These are phyloP conservation scores for Fomes fomentarius DNA, from an alignment of 1,284 basidiomycete species.

Conservation along the genomic window DNA sequence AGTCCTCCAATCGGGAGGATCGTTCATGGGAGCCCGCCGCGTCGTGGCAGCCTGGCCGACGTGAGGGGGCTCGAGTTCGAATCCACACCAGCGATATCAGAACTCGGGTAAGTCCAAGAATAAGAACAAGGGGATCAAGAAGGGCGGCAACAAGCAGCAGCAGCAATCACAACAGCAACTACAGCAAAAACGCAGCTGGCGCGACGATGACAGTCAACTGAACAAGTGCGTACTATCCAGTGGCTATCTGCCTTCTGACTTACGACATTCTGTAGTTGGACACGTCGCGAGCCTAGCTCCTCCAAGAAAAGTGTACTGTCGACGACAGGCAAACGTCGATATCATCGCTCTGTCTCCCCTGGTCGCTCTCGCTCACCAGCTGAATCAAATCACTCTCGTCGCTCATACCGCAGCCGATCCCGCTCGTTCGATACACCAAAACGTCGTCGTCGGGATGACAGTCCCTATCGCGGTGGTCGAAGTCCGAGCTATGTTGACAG, in stretches of 20 bases:
- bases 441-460: conserved; percentile 53
- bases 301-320: conserved; percentile 18
- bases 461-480: conserved; percentile 41
- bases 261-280: conserved; percentile 32
- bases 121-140: conserved; percentile 37
- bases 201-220: conserved; percentile 61
- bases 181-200: conserved; percentile 55
- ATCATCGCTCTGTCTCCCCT: conserved; percentile 40
- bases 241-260: conserved; percentile 8
- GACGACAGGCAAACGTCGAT: conserved; percentile 29
- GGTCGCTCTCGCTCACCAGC: conserved; percentile 64
- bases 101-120: conserved; percentile 39
- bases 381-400: conserved; percentile 63
- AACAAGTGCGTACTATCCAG: conserved; percentile 61
- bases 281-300: conserved; percentile 31
- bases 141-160: conserved; percentile 39
- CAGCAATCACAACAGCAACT: conserved; percentile 31
- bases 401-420: conserved; percentile 67
- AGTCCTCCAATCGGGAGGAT: conserved; percentile 33
- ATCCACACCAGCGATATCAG: conserved; percentile 34
- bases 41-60: conserved; percentile 36
- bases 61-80: conserved; percentile 28
- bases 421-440: conserved; percentile 58
- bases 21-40: conserved; percentile 40
- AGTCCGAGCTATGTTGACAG: conserved; percentile 36